A percentile compares a stretch with the other conserved stretches of the same genome.
Conservation (phyloP, 1,284 basidiomycete species). For the Quambalaria eucalypti region DNA sequence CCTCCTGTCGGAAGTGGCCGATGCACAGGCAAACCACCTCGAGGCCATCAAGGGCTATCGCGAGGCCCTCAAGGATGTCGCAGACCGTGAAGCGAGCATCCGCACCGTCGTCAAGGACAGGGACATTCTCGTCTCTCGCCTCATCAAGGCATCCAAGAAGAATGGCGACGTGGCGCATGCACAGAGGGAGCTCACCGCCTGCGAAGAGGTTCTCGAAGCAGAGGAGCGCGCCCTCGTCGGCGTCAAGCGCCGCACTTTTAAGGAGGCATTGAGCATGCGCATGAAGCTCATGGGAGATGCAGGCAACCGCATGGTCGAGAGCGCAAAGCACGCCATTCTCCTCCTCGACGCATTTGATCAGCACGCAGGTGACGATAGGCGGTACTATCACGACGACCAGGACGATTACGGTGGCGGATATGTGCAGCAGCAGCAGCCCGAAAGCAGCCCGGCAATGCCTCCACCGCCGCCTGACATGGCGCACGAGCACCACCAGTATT, state of each 20-base stretch:
- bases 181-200: constrained; percentile 48
- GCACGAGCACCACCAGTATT: neutral
- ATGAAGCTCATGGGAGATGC: constrained; percentile 49
- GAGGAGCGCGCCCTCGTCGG: constrained; percentile 47
- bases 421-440: constrained; percentile 10
- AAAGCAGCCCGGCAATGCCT: no score
- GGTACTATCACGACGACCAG: constrained; percentile 20
- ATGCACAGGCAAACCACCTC: constrained; percentile 47
- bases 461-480: constrained; percentile 7
- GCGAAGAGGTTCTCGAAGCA: constrained; percentile 46
- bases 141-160: constrained; percentile 48
- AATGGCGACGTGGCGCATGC: constrained; percentile 44
- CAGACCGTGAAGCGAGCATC: constrained; percentile 48
- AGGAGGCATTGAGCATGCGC: constrained; percentile 48
- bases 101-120: constrained; percentile 48
- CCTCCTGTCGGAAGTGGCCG: constrained; percentile 42
- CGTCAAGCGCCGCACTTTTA: constrained; percentile 49
- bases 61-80: constrained; percentile 48
- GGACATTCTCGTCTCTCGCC: constrained; percentile 48
- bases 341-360: constrained; percentile 45
- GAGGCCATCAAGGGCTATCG: constrained; percentile 47
- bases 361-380: constrained; percentile 20
- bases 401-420: constrained; percentile 13
- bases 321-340: constrained; percentile 44
- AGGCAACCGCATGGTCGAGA: constrained; percentile 47